Evolutionary conservation across 2,329 filamentous ascomycete genomes (phyloP).

Genomic region (Aspergillus bombycis): DNA sequence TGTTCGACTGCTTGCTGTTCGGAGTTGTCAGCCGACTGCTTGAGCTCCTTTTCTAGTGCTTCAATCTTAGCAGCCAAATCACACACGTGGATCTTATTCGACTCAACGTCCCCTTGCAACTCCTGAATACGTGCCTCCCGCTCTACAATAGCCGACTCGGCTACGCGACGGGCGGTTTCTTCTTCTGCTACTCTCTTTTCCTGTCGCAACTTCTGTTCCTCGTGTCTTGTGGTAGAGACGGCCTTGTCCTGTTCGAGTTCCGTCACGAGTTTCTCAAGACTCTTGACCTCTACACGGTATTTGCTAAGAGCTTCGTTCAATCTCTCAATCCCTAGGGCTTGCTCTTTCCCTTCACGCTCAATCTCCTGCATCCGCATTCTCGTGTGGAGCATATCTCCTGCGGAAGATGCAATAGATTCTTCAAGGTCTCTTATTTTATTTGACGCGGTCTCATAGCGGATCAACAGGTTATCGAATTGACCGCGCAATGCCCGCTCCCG

Average conservation of each 20-base stretch:
- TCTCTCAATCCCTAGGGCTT: conserved; percentile 45
- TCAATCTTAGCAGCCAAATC: conserved; percentile 40
- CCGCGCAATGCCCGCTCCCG: conserved; percentile 46
- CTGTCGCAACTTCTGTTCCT: conserved; percentile 37
- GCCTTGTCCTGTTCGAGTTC: conserved; percentile 45
- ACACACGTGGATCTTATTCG: conserved; percentile 38
- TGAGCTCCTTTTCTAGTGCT: conserved; percentile 36
- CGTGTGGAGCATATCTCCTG: conserved; percentile 49
- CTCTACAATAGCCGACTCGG: conserved; percentile 40
- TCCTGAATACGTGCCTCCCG: conserved; percentile 40
- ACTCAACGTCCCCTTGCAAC: conserved; percentile 37
- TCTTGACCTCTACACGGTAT: conserved; percentile 48
- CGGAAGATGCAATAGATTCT: conserved; percentile 44
- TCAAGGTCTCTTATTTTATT: conserved; percentile 44
- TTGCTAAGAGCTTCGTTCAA: conserved; percentile 47
- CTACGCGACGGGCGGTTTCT: conserved; percentile 34
- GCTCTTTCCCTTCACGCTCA: conserved; percentile 44
- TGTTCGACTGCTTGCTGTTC: conserved; percentile 29
- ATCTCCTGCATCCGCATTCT: conserved; percentile 47
- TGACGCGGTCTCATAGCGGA: conserved; percentile 41
- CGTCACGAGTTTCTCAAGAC: conserved; percentile 47
- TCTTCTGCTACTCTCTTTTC: conserved; percentile 38
- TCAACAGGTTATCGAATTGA: conserved; percentile 48
- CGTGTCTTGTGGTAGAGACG: conserved; percentile 30
- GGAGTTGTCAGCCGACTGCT: conserved; percentile 25